Evolutionary conservation across 352 stramenopile species (phyloP).

Genomic region (Phytophthora sansomeana): DNA sequence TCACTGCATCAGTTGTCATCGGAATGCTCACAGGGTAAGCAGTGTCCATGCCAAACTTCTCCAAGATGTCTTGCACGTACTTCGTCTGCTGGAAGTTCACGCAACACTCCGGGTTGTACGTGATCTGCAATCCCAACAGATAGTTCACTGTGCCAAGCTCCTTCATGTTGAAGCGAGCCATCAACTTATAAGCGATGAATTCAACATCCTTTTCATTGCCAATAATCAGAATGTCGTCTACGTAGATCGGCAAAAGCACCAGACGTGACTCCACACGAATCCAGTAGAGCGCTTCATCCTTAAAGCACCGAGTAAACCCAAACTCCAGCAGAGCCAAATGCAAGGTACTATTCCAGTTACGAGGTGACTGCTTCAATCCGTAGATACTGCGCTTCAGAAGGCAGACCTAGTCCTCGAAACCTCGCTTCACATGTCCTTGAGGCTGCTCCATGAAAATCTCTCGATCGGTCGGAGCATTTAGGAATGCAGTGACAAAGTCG

Average conservation of each 20-base stretch:
- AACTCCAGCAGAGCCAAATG: conserved; percentile 10
- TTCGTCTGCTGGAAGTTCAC: conserved; percentile 22
- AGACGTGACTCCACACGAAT: conserved; percentile 1
- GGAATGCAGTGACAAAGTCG: conserved; percentile 23
- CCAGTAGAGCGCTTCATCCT: conserved; percentile 19
- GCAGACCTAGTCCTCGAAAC: conserved; percentile 9
- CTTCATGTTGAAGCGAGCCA: conserved; percentile 11
- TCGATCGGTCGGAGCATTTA: conserved; percentile 9
- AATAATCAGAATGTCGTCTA: conserved; percentile 13
- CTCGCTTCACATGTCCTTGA: conserved; percentile 8
- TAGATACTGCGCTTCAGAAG: conserved; percentile 12
- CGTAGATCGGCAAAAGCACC: conserved; percentile 9
- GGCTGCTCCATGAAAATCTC: conserved; percentile 24
- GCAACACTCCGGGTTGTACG: conserved; percentile 3
- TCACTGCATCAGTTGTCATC: conserved; percentile 17
- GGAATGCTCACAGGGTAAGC: conserved; percentile 9
- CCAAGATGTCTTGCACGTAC: conserved; percentile 19
- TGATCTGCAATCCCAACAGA: conserved; percentile 17
- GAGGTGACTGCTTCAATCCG: conserved; percentile 2
- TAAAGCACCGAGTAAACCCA: neutral
- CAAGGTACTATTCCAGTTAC: conserved; percentile 19
- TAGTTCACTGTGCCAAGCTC: conserved; percentile 13
- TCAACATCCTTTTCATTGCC: conserved; percentile 7
- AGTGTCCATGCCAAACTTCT: conserved; percentile 9
- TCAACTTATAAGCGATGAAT: conserved; percentile 1